A percentile compares a stretch with the other conserved stretches of the same genome.
Conservation (phyloP, 768 basidiomycete genomes). For the Boletus speciosus region DNA sequence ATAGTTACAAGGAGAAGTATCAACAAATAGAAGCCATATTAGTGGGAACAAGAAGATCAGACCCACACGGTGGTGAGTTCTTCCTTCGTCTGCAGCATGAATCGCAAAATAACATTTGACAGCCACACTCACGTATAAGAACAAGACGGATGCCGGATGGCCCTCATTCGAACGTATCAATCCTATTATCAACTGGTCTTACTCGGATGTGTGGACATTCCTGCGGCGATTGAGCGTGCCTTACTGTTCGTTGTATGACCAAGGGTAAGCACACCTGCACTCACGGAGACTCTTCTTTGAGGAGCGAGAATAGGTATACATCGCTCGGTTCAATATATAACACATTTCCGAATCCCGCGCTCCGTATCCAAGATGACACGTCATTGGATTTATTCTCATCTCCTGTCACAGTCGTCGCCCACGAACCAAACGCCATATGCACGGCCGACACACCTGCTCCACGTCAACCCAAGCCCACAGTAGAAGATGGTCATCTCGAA, state of each 20-base stretch:
- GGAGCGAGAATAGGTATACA: conserved; percentile 66
- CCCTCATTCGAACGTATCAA: conserved; percentile 87
- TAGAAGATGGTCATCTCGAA: background rate
- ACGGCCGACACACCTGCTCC: conserved; percentile 7
- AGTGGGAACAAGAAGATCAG: conserved; percentile 83
- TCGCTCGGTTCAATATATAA: conserved; percentile 95
- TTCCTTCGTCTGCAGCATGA: background rate
- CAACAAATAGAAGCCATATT: conserved; percentile 76
- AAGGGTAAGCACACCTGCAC: conserved; percentile 57
- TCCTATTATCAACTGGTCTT: conserved; percentile 95
- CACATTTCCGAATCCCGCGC: conserved; percentile 89
- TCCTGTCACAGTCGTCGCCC: conserved; percentile 22
- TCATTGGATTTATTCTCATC: conserved; percentile 13
- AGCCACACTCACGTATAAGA: conserved; percentile 71
- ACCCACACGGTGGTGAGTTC: conserved; percentile 91
- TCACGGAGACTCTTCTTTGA: background rate
- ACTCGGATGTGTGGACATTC: conserved; percentile 87
- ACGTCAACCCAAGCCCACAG: background rate
- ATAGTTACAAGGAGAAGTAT: conserved; percentile 63
- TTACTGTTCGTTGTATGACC: conserved; percentile 87
- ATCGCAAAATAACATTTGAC: background rate
- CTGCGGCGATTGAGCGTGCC: conserved; percentile 69
- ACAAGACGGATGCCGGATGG: conserved; percentile 88
- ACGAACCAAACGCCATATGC: conserved; percentile 17
- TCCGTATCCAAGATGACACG: conserved; percentile 36